A percentile compares a stretch with the other conserved stretches of the same genome.
phyloP scores from a whole-genome alignment of 495 filamentous ascomycete species.

The Cladorrhinum samala region DNA sequence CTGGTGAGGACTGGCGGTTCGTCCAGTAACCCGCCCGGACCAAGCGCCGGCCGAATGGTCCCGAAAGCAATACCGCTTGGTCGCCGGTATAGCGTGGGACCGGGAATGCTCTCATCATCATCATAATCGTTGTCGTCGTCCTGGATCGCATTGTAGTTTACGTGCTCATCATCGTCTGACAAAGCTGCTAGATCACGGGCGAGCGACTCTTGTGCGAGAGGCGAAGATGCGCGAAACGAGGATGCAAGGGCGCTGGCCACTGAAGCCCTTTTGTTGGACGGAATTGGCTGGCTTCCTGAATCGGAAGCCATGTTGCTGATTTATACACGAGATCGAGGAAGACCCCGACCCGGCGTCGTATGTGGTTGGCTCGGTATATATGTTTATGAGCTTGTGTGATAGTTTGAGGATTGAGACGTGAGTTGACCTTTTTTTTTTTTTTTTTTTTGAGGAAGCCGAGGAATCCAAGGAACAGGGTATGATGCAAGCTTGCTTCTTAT shows the following conservation, averaged over 20 bases:
- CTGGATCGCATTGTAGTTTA: conserved; percentile 29
- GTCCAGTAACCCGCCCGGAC: conserved; percentile 16
- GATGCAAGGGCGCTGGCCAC: conserved; percentile 13
- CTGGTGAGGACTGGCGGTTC: conserved; percentile 47
- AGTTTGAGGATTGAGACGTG: too few relatives aligned
- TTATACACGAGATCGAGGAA: too few relatives aligned
- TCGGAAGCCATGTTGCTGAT: conserved; percentile 8
- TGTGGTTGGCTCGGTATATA: background rate
- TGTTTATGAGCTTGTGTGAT: too few relatives aligned
- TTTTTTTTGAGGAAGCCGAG: too few relatives aligned
- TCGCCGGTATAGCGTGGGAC: conserved; percentile 65
- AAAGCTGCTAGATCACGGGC: conserved; percentile 61
- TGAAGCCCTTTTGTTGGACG: conserved; percentile 4
- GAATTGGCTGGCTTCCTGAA: conserved; percentile 10
- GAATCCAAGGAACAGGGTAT: too few relatives aligned
- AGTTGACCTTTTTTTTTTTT: too few relatives aligned
- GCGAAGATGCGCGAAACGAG: conserved; percentile 50
- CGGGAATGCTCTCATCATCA: conserved; percentile 42
- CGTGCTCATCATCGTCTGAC: conserved; percentile 44
- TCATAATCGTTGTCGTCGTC: conserved; percentile 9
- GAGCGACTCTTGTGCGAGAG: conserved; percentile 62
- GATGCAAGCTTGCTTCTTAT: too few relatives aligned
- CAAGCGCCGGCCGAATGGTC: conserved; percentile 41
- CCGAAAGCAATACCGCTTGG: conserved; percentile 61
- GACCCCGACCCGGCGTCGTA: too few relatives aligned